phyloP scores from a whole-genome alignment of 805 yeast genomes.

The Metschnikowia colocasiae region DNA sequence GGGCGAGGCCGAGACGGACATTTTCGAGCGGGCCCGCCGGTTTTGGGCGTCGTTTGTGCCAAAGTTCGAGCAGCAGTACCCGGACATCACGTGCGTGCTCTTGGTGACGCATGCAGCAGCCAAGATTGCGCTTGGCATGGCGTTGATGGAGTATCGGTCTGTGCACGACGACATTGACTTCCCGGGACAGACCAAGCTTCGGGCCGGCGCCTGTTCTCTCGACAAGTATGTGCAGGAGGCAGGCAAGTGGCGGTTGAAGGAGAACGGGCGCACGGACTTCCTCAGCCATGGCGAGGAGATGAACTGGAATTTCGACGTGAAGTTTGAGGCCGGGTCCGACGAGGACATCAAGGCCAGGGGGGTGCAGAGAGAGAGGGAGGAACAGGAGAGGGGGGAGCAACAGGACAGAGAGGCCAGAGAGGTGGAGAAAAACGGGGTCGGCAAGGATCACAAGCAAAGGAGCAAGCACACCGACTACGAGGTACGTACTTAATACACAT shows the following conservation, averaged over 20 bases:
- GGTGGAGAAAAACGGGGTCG: too few relatives aligned
- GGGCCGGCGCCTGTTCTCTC: slow-evolving; percentile 84
- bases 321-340: slow-evolving; percentile 85
- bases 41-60: slow-evolving; percentile 60
- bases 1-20: slow-evolving; percentile 77
- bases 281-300: slow-evolving; percentile 80
- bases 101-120: slow-evolving; percentile 94
- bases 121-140: slow-evolving; percentile 82
- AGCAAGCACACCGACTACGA: slow-evolving; percentile 12
- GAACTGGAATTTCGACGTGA: slow-evolving; percentile 82
- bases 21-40: slow-evolving; percentile 54
- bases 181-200: slow-evolving; percentile 31
- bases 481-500: slow-evolving; percentile 16
- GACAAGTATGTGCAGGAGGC: slow-evolving; percentile 49
- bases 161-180: slow-evolving; percentile 50
- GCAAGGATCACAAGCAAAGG: neutral
- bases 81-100: slow-evolving; percentile 59
- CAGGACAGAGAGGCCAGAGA: too few relatives aligned
- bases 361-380: too few relatives aligned
- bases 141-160: slow-evolving; percentile 51
- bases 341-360: slow-evolving; percentile 68
- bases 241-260: slow-evolving; percentile 53
- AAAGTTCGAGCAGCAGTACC: slow-evolving; percentile 51
- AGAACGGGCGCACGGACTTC: slow-evolving; percentile 74
- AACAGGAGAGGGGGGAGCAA: too few relatives aligned